Percentiles rank a stretch among this genome's conserved stretches.
Conservation (phyloP, 768 basidiomycete species). For the Leccinum disarticulatum region DNA sequence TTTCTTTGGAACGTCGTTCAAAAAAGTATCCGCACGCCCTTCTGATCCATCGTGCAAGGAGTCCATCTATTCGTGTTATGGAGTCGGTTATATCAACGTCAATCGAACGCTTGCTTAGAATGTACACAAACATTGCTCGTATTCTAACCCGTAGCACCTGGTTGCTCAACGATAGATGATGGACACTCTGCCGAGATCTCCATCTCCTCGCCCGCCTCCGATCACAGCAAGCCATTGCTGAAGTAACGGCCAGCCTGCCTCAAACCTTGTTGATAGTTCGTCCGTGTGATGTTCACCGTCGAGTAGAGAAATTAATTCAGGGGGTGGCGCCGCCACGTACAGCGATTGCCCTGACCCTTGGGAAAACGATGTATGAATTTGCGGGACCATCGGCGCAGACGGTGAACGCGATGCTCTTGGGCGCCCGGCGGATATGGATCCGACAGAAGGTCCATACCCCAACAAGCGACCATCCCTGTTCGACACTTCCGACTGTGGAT, state of each 20-base stretch:
- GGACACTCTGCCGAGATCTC: conserved; percentile 71
- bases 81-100: conserved; percentile 87
- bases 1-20: conserved; percentile 93
- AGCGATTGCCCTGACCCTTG: conserved; percentile 26
- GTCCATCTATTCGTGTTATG: conserved; percentile 86
- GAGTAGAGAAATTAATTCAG: conserved; percentile 57
- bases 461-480: conserved; percentile 23
- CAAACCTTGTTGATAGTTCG: conserved; percentile 81
- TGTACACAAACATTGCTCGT: conserved; percentile 3
- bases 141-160: neutral
- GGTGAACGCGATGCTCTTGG: conserved; percentile 57
- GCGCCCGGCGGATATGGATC: conserved; percentile 37
- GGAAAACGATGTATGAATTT: conserved; percentile 26
- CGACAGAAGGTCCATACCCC: conserved; percentile 24
- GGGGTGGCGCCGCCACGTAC: conserved; percentile 39
- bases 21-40: conserved; percentile 66
- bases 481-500: conserved; percentile 25
- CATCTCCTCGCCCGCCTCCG: conserved; percentile 61
- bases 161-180: conserved; percentile 69
- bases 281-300: conserved; percentile 94
- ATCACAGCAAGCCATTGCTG: conserved; percentile 66
- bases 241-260: conserved; percentile 80
- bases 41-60: conserved; percentile 53
- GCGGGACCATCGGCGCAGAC: conserved; percentile 48
- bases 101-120: conserved; percentile 69